Conservation (phyloP, 2,329 filamentous ascomycete genomes). For the Fusarium incarnatum region DNA sequence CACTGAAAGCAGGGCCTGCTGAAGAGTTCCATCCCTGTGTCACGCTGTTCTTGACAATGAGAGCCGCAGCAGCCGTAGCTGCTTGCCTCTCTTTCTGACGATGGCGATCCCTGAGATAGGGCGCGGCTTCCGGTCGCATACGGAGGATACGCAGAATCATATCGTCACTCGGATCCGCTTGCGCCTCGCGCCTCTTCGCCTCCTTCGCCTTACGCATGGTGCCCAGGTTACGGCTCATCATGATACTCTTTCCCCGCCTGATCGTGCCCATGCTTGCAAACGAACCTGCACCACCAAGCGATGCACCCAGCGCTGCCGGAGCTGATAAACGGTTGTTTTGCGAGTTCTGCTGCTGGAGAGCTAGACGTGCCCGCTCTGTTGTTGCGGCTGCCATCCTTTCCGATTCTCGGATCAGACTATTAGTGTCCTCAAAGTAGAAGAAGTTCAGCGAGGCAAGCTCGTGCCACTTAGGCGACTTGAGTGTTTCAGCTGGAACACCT, state of each 20-base stretch:
- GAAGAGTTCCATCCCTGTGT: slow-evolving; percentile 64
- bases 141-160: slow-evolving; percentile 96
- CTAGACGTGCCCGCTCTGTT: slow-evolving; percentile 78
- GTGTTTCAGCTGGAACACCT: slow-evolving; percentile 88
- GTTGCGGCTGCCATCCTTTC: slow-evolving; percentile 95
- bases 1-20: slow-evolving; percentile 45
- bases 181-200: slow-evolving; percentile 93
- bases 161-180: slow-evolving; percentile 96
- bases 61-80: slow-evolving; percentile 88
- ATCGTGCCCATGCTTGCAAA: slow-evolving; percentile 78
- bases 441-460: slow-evolving; percentile 97
- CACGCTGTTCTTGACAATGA: slow-evolving; percentile 94
- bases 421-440: slow-evolving; percentile 96
- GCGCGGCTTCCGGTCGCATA: slow-evolving; percentile 90
- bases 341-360: slow-evolving; percentile 63
- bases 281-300: slow-evolving; percentile 50
- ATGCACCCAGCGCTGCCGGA: slow-evolving; percentile 61
- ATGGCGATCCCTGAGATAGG: slow-evolving; percentile 89
- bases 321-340: slow-evolving; percentile 76
- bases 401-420: slow-evolving; percentile 92
- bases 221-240: slow-evolving; percentile 93
- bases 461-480: slow-evolving; percentile 98
- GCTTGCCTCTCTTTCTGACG: slow-evolving; percentile 94
- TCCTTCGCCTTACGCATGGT: slow-evolving; percentile 97
- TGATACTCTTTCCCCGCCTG: slow-evolving; percentile 80